A percentile compares a stretch with the other conserved stretches of the same genome.
phyloP scores from a whole-genome alignment of 2,329 filamentous ascomycete species.

The Hypoxylon sp. region DNA sequence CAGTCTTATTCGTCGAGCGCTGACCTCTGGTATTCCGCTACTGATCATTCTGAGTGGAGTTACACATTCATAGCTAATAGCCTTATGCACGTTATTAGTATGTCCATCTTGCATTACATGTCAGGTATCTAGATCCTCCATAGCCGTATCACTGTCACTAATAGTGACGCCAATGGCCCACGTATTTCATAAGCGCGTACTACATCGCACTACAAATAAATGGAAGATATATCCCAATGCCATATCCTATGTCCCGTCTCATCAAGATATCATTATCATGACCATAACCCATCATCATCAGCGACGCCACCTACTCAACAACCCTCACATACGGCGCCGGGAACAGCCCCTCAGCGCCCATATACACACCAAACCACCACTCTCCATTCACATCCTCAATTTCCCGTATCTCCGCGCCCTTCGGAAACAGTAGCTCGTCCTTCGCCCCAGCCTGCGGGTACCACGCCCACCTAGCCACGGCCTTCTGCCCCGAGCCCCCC shows the following conservation, averaged over 20 bases:
- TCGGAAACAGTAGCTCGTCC: conserved; percentile 87
- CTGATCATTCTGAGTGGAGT: too few relatives aligned
- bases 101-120: background rate
- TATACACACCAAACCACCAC: conserved; percentile 90
- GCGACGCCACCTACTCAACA: conserved; percentile 43
- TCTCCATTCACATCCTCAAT: conserved; percentile 89
- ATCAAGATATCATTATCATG: background rate
- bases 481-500: conserved; percentile 75
- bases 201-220: conserved; percentile 5
- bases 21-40: too few relatives aligned
- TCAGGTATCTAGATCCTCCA: background rate
- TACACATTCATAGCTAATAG: background rate
- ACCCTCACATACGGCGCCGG: conserved; percentile 79
- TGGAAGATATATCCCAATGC: background rate
- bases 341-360: conserved; percentile 82
- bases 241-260: background rate
- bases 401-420: conserved; percentile 84
- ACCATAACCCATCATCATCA: background rate
- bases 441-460: conserved; percentile 72
- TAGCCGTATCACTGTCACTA: background rate
- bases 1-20: too few relatives aligned
- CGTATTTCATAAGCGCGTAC: too few relatives aligned
- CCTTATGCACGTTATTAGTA: background rate
- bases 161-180: too few relatives aligned
- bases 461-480: conserved; percentile 80